Base-by-base conservation (phyloP, 2,329 filamentous ascomycete species). In the Diaporthe sp. region DNA sequence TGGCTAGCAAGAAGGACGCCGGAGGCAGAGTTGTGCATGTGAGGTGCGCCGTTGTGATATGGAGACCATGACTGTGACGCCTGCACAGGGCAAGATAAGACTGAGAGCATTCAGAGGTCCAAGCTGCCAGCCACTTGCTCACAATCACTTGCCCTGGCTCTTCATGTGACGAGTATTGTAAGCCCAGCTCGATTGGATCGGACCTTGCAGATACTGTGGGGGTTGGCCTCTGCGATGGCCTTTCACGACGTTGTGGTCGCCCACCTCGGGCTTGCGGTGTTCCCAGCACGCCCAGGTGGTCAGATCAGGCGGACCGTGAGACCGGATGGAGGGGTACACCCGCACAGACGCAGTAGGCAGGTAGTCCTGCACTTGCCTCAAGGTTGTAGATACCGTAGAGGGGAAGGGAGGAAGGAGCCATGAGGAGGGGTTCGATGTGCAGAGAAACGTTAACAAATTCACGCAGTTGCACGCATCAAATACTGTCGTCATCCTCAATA, bases 301-400 rank as follows among this genome's bases (percentile, higher is more conserved):
- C 65, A 31, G 49, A 25, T 70, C 65, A 70, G 65, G 65, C 49
- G 49, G 65, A 70, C 65, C n/a, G 65, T 39, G 34, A 70, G 65
- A 70, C 65, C 63, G 44, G 63, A 51, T 34, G 44, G 44, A 47
- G 25, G 39, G 58, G 22, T 25, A 42, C 34, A 61, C 12, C 20
- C 31, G 31, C 10, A 58, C 53, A 31, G 53, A 55, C 53, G 53
- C 17, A 44, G 17, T 20, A 44, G 42, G 42, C 42, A 20, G 42
- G 49, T 20, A 49, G 20, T 9, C 9, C 9, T 25, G 49, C 49
- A n/a, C 49, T 51, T 57, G 22, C 47, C 49, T 37, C 34, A 25
- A n/a, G 22, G 28, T 13, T 31, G 39, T 17, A 34, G 20, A 22
- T 53, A 28, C 51, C n/a, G 15, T 9, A 15, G 34, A 31, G 28